Conservation (phyloP, 345 rosid species). For the Psidium friedrichsthalianum region DNA sequence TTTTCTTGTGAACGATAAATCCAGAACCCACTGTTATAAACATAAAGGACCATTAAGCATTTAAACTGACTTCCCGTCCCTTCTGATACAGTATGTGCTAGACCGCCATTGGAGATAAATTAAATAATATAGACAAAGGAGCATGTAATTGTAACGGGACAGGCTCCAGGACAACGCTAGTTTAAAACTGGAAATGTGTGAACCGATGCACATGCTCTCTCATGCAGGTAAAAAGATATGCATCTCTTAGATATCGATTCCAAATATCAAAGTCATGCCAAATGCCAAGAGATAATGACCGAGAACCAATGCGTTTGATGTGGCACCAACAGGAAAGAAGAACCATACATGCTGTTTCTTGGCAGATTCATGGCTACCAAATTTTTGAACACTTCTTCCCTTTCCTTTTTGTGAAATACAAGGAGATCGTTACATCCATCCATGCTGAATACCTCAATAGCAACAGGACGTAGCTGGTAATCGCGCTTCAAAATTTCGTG, state of each 20-base stretch:
- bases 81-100: not conserved
- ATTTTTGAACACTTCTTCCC: constrained; percentile 98
- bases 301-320: not conserved
- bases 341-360: constrained; percentile 80
- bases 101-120: not conserved
- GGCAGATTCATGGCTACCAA: constrained; percentile 93
- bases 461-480: constrained; percentile 98
- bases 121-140: not conserved
- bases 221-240: not conserved
- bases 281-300: not conserved
- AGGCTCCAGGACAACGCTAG: not conserved
- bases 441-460: constrained; percentile 97
- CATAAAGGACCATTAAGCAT: not conserved
- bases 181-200: not conserved
- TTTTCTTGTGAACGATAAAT: not conserved
- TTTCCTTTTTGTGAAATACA: constrained; percentile 94
- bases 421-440: constrained; percentile 98
- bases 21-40: not conserved
- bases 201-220: not conserved
- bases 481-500: constrained; percentile 98
- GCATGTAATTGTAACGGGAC: not conserved
- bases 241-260: not conserved
- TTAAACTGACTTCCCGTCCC: not conserved
- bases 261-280: not conserved
- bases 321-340: not conserved